Conservation (phyloP, 2,329 filamentous ascomycete species). For the Aspergillus brasiliensis region DNA sequence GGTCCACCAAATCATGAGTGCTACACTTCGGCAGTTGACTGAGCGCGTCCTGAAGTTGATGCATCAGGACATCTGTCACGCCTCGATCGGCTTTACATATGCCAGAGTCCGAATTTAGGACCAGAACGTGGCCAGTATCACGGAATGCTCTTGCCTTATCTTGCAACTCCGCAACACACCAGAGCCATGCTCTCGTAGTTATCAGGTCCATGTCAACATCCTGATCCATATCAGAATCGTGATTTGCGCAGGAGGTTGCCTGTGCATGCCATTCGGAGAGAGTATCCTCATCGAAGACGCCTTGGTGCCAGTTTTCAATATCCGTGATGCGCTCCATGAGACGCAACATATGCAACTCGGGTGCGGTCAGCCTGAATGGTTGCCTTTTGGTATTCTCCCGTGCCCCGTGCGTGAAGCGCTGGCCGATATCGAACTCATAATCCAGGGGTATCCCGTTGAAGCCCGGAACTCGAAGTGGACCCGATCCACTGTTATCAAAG, state of each 20-base stretch:
- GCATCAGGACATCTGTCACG: background rate
- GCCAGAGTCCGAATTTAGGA: background rate
- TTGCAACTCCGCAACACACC: constrained; percentile 2
- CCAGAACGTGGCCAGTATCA: background rate
- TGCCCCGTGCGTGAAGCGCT: background rate
- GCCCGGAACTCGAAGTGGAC: background rate
- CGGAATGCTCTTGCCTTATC: background rate
- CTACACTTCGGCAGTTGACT: background rate
- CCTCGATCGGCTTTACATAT: background rate
- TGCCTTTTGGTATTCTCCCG: background rate
- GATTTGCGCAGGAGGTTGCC: background rate
- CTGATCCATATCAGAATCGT: background rate
- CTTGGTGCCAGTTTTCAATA: background rate
- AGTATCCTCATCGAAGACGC: background rate
- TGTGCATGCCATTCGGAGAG: background rate
- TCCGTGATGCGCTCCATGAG: constrained; percentile 3
- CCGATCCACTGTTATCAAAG: background rate
- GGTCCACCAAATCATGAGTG: background rate
- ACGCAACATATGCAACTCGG: background rate
- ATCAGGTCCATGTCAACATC: constrained; percentile 1
- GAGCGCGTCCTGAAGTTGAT: background rate
- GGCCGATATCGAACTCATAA: background rate
- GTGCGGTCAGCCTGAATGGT: background rate
- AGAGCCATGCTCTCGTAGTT: background rate
- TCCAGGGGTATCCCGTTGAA: background rate